Evolutionary conservation across 768 basidiomycete genomes (phyloP).

Genomic region (Leccinum variicolor): DNA sequence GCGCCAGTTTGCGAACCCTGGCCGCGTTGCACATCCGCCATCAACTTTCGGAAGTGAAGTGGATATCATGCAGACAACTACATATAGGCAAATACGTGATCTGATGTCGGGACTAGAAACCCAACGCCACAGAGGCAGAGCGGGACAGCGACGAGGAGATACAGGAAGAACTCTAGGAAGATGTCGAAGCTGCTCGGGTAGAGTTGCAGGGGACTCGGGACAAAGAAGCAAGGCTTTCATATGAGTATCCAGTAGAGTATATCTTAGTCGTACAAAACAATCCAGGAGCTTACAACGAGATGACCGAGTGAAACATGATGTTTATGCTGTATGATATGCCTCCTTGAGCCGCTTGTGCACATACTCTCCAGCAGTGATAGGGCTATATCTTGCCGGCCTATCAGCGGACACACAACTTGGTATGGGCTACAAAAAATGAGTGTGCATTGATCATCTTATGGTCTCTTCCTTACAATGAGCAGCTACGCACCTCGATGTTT

Average conservation of each 20-base stretch:
- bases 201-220: conserved; percentile 21
- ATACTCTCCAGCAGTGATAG: conserved; percentile 80
- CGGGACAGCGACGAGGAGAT: conserved; percentile 42
- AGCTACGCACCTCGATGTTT: conserved; percentile 57
- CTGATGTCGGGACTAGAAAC: conserved; percentile 43
- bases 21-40: too few species aligned
- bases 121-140: conserved; percentile 42
- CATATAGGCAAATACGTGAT: conserved; percentile 47
- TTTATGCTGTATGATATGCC: conserved; percentile 14
- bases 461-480: neutral
- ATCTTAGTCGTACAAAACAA: too few species aligned
- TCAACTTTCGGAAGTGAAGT: conserved; percentile 35
- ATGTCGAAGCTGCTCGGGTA: conserved; percentile 21
- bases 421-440: conserved; percentile 31
- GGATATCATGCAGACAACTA: conserved; percentile 48
- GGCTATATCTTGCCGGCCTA: conserved; percentile 62
- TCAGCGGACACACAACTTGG: conserved; percentile 49
- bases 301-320: too few species aligned
- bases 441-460: neutral
- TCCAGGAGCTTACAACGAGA: neutral
- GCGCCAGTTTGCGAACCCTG: too few species aligned
- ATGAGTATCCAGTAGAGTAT: conserved; percentile 25
- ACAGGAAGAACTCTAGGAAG: conserved; percentile 40
- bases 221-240: conserved; percentile 21
- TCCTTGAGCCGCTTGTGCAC: conserved; percentile 71